Base-by-base conservation (phyloP, 2,329 filamentous ascomycete genomes). In the Graphilbum ipis-grandicollis region DNA sequence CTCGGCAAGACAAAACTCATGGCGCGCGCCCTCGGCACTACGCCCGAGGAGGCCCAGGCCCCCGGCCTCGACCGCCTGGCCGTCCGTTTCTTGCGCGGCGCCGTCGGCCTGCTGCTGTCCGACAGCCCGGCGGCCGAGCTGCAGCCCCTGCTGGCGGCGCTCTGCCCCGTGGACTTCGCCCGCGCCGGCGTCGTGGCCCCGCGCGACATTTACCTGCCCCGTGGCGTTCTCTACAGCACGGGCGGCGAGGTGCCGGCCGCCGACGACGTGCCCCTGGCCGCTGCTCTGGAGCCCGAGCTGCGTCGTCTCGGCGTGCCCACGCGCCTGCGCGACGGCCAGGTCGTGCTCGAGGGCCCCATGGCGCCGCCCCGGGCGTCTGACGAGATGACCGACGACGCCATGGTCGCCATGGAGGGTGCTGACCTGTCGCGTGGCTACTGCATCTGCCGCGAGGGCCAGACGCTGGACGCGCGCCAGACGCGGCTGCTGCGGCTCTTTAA, bases 1-100 rank as follows among this genome's bases (percentile, higher is more conserved):
- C 96, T 94, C 60, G 90, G 88, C 62, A 98, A 96, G 66, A 96
- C 88, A 41, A 96, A 96, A 63, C 86, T 98, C 57, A 96, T 96
- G 85, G 77, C 82, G 50, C 88, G 90, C 61, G 86, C 90, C 39
- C 79, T 98, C 19, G 90, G 90, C 53, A 71, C 71, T 45, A 76
- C 67, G 37, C 68, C 75, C 47, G 79, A 81, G 52, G 79, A 83
- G 50, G 83, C 86, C 60, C 71, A 81, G 58, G 80, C 83, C 47
- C 72, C 81, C 32, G 82, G 83, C 53, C 73, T 90, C 50, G 66
- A 82, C 54, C 60, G 63, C 44, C 73, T 94, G 40, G 62, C 70
- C 17, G 63, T 64, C 33, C 39, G 39, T 38, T 71, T 82, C 64
- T 66, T 96, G 36, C 60, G 67, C 47, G 79, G 80, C 49, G n/a